These are phyloP conservation scores for Xylariales sp. DNA, from an alignment of 2,329 filamentous ascomycete species.

Conservation along the genomic window DNA sequence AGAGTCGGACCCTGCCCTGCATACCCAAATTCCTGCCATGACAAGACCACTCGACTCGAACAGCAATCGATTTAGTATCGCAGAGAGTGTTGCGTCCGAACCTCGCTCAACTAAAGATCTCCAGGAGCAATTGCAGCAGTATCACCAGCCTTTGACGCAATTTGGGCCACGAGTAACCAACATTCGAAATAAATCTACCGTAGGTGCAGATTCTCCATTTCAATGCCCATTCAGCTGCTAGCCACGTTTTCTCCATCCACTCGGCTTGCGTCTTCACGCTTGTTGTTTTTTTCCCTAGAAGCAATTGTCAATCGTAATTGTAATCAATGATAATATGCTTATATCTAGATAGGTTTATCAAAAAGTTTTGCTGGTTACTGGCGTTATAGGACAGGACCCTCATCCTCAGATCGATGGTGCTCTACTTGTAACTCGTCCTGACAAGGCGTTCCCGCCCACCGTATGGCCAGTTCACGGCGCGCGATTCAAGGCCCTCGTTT, in stretches of 20 bases:
- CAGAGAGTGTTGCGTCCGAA: constrained; percentile 71
- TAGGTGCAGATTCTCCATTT: constrained; percentile 58
- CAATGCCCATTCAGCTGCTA: constrained; percentile 21
- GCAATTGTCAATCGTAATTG: not conserved
- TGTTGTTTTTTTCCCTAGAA: constrained; percentile 1
- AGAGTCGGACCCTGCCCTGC: constrained; percentile 73
- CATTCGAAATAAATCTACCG: constrained; percentile 85
- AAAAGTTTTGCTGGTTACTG: constrained; percentile 85
- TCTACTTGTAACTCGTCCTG: constrained; percentile 81
- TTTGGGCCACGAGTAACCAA: constrained; percentile 86
- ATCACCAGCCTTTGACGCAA: constrained; percentile 73
- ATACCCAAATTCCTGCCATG: constrained; percentile 68
- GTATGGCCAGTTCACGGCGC: constrained; percentile 90
- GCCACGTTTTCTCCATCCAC: constrained; percentile 3
- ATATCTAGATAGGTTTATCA: constrained; percentile 77
- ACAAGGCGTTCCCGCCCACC: constrained; percentile 85
- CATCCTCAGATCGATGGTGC: constrained; percentile 76
- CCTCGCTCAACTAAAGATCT: constrained; percentile 57
- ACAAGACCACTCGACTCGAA: constrained; percentile 50
- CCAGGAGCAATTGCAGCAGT: constrained; percentile 58
- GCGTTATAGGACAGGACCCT: constrained; percentile 79
- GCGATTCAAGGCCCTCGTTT: constrained; percentile 90
- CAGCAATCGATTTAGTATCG: constrained; percentile 71
- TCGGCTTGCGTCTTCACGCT: not conserved
- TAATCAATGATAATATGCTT: constrained; percentile 22